Evolutionary conservation across 2,329 filamentous ascomycete species (phyloP), one percentile per base, ranked within the genome.

Genomic region (Arthrobotrys pseudoclavata): DNA sequence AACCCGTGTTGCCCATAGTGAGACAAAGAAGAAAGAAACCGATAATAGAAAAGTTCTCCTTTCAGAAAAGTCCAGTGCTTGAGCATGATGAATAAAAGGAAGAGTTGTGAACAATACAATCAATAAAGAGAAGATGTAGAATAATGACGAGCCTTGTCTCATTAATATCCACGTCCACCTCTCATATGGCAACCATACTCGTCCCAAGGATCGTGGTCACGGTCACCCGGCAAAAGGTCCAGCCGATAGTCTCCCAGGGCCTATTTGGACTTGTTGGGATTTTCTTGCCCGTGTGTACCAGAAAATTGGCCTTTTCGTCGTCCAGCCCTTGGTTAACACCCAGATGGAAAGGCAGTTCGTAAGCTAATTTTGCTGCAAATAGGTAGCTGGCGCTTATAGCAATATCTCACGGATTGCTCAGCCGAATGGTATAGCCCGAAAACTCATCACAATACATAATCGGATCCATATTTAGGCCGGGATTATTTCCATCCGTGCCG

Each of bases 391-490:
- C 6, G 18, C 47, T 24, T 10, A 1, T 20, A 4, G 20, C 15
- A 7, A 2, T 3, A 1, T 15, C 18, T 15, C 10, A 20, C 20
- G 18, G 6, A n/a, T 26, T 29, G 29, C 47, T 5, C n/a, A 47
- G 29, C 6, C 61, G 61, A 34, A 66, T 48, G 26, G 42, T 34
- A 47, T 31, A 66, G 1, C 45, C 61, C 18, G 29, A n/a, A n/a
- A 18, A 48, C 29, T 66, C 45, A 42, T 66, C 42, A 22, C 61
- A 66, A 15, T 48, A 66, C n/a, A 63, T 15, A 4, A 63, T 47
- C 2, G 42, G 13, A 7, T 66, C 10, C 2, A 18, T 6, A n/a
- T 26, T 20, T 29, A 29, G 4, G 7, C 29, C 29, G 3, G 7
- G 29, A 4, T 7, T 29, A 3, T 29, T 29, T 29, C 29, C 29